Evolutionary conservation across 371 early-diverging fungal genomes (phyloP).

Genomic region (Mucor racemosus): DNA sequence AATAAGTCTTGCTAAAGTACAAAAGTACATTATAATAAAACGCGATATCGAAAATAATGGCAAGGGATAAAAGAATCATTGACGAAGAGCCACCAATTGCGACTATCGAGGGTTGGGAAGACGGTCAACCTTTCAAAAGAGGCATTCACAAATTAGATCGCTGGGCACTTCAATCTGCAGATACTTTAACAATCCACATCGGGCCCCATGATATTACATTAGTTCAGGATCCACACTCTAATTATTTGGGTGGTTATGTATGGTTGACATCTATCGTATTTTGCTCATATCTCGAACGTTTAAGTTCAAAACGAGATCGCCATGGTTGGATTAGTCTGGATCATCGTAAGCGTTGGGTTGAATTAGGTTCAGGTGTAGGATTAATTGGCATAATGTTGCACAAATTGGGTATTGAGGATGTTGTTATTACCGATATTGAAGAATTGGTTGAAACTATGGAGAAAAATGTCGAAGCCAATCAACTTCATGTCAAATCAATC

Average conservation of each 20-base stretch:
- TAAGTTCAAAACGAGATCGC: conserved; percentile 29
- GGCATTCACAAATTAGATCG: conserved; percentile 51
- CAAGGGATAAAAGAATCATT: conserved; percentile 16
- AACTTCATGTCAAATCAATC: conserved; percentile 33
- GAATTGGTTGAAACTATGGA: conserved; percentile 50
- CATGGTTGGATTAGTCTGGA: conserved; percentile 47
- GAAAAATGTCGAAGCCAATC: conserved; percentile 52
- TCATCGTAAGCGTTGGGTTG: conserved; percentile 50
- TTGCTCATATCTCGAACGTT: conserved; percentile 47
- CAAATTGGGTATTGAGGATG: conserved; percentile 49
- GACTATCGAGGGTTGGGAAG: conserved; percentile 60
- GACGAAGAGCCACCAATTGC: conserved; percentile 43
- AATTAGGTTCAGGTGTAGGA: conserved; percentile 58
- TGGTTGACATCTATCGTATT: conserved; percentile 55
- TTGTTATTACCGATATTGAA: conserved; percentile 52
- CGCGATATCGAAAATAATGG: background rate
- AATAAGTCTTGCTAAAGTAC: too few relatives aligned
- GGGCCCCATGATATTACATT: conserved; percentile 41
- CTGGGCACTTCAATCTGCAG: conserved; percentile 59
- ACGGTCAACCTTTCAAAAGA: conserved; percentile 47
- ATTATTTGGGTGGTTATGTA: conserved; percentile 52
- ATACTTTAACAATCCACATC: conserved; percentile 47
- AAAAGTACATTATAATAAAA: background rate
- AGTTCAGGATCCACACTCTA: conserved; percentile 56
- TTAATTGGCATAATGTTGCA: conserved; percentile 55